Percentiles rank a stretch among this genome's conserved stretches.
Conservation (phyloP, 345 rosid genomes). For the Arabis hirsuta region DNA sequence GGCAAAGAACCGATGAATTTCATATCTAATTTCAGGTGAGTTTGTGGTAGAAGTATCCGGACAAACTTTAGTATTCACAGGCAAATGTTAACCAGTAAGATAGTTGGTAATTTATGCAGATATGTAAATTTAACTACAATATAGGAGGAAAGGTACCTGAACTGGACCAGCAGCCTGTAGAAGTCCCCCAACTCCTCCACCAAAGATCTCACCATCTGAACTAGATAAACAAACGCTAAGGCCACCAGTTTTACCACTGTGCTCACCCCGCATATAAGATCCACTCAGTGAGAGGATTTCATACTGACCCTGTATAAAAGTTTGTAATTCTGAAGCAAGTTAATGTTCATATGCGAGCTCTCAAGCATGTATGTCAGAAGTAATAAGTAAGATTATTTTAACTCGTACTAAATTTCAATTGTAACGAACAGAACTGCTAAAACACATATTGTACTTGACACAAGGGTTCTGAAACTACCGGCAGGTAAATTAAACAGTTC, state of each 20-base stretch:
- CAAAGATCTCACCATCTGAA: conserved; percentile 77
- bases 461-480: conserved; percentile 5
- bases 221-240: conserved; percentile 79
- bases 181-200: conserved; percentile 93
- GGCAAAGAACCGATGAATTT: neutral
- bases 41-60: neutral
- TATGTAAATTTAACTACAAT: neutral
- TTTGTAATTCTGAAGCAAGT: conserved; percentile 27
- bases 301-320: conserved; percentile 71
- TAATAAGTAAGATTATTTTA: conserved; percentile 4
- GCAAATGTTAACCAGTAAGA: neutral
- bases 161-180: conserved; percentile 91
- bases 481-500: neutral
- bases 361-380: conserved; percentile 11
- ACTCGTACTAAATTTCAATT: neutral
- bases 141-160: conserved; percentile 56
- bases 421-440: conserved; percentile 2
- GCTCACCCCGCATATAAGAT: conserved; percentile 72
- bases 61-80: neutral
- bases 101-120: neutral
- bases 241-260: conserved; percentile 83
- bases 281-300: conserved; percentile 88
- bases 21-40: neutral
- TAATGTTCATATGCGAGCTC: conserved; percentile 31
- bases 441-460: conserved; percentile 12